A percentile compares a stretch with the other conserved stretches of the same genome.
Conservation (phyloP, 225 moss, liverwort and hornwort species). For the Neckera pumila region DNA sequence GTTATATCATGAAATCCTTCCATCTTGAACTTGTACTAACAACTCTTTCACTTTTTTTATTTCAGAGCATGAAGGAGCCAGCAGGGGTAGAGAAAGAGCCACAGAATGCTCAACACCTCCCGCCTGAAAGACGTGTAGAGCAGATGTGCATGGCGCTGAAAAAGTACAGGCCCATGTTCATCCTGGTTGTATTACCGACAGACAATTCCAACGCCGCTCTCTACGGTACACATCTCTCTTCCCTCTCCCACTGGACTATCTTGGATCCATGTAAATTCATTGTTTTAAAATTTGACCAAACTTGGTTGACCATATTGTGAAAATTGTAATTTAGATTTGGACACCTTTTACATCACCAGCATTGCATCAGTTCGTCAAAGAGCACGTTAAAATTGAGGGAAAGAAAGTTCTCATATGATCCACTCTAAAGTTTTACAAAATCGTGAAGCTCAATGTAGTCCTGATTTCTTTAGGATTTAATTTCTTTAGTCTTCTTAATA, state of each 20-base stretch:
- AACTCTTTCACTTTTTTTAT: not conserved
- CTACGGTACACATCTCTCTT: conserved; percentile 30
- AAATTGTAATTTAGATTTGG: not conserved
- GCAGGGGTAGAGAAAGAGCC: conserved; percentile 43
- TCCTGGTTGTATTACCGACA: conserved; percentile 50
- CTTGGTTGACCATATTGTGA: not conserved
- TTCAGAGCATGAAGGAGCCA: conserved; percentile 25
- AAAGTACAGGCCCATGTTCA: conserved; percentile 33
- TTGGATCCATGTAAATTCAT: not conserved
- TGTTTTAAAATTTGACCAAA: not conserved
- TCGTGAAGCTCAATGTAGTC: too few species aligned
- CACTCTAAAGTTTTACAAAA: not conserved
- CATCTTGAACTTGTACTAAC: not conserved
- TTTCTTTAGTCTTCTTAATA: not conserved
- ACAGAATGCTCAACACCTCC: conserved; percentile 9
- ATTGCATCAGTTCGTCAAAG: not conserved
- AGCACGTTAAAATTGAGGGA: not conserved
- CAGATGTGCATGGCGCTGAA: conserved; percentile 32
- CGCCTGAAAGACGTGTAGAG: conserved; percentile 46
- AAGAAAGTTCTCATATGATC: not conserved
- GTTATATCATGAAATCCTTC: not conserved
- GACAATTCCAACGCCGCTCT: conserved; percentile 66
- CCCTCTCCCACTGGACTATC: not conserved
- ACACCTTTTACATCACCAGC: not conserved
- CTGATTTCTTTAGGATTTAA: not conserved